Percentiles rank a stretch among this genome's conserved stretches.
Conservation (phyloP, 306 rosid genomes). For the Casuarina glauca region DNA sequence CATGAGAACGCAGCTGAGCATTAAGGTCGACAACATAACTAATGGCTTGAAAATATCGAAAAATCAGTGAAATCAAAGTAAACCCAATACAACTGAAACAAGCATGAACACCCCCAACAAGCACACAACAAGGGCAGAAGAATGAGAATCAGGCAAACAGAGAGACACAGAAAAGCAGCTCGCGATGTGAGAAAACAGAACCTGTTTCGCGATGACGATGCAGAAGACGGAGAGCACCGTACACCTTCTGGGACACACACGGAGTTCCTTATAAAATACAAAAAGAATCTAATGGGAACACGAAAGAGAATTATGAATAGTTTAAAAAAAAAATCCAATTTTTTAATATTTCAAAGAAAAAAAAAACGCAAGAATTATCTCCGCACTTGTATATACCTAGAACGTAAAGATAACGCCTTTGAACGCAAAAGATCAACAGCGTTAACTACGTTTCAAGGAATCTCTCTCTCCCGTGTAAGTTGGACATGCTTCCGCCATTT, state of each 20-base stretch:
- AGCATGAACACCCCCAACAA: not conserved
- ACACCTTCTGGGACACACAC: constrained; percentile 21
- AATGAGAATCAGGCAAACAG: not conserved
- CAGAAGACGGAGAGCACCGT: constrained; percentile 11
- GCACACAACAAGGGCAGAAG: not conserved
- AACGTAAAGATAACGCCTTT: too few relatives aligned
- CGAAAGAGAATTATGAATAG: too few relatives aligned
- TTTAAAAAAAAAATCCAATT: not conserved
- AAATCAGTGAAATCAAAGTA: not conserved
- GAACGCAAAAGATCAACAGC: too few relatives aligned
- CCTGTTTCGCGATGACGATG: constrained; percentile 37
- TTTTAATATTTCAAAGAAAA: too few relatives aligned
- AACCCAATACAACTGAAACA: constrained; percentile 18
- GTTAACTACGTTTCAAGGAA: too few relatives aligned
- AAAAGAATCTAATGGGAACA: too few relatives aligned
- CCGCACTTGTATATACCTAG: too few relatives aligned
- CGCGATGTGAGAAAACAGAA: constrained; percentile 15
- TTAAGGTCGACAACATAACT: constrained; percentile 13
- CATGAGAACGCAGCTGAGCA: constrained; percentile 21
- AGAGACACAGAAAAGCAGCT: constrained; percentile 5
- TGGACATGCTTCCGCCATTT: too few relatives aligned
- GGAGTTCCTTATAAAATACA: not conserved
- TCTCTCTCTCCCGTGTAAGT: too few relatives aligned
- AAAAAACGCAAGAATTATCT: too few relatives aligned
- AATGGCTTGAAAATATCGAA: not conserved